Percentiles rank a stretch among this genome's conserved stretches.
These are phyloP conservation scores for Hypoxylon sp. DNA, from an alignment of 2,329 filamentous ascomycete genomes.

Conservation along the genomic window DNA sequence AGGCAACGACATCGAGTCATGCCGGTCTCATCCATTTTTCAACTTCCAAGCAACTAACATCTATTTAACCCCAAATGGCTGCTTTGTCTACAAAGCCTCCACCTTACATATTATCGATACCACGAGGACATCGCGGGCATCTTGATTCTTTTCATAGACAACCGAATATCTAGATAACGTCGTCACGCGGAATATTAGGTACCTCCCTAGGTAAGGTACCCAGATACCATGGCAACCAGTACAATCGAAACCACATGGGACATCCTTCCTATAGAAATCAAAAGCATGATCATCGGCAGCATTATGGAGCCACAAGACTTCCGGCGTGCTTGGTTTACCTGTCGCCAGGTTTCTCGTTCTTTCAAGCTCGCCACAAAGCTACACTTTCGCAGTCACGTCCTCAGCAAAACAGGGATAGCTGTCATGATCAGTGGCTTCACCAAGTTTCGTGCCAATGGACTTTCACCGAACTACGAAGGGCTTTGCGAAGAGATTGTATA, in stretches of 20 bases:
- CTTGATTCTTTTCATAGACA: background rate
- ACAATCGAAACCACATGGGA: constrained; percentile 2
- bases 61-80: background rate
- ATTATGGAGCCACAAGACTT: constrained; percentile 14
- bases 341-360: constrained; percentile 10
- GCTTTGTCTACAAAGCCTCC: background rate
- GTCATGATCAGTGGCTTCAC: background rate
- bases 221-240: background rate
- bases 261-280: constrained; percentile 17
- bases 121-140: background rate
- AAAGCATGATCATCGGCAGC: constrained; percentile 2
- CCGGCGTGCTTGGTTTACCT: constrained; percentile 19
- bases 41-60: background rate
- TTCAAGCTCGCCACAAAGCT: constrained; percentile 15
- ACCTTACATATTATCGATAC: background rate
- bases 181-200: background rate
- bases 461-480: background rate
- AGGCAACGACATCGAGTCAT: too few relatives aligned
- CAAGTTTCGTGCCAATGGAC: background rate
- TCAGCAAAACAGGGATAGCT: background rate
- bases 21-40: background rate
- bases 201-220: background rate
- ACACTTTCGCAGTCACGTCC: background rate
- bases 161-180: background rate
- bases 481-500: background rate